Base-by-base conservation (phyloP, 73 alveolate genomes). In the Stentor roeselii region DNA sequence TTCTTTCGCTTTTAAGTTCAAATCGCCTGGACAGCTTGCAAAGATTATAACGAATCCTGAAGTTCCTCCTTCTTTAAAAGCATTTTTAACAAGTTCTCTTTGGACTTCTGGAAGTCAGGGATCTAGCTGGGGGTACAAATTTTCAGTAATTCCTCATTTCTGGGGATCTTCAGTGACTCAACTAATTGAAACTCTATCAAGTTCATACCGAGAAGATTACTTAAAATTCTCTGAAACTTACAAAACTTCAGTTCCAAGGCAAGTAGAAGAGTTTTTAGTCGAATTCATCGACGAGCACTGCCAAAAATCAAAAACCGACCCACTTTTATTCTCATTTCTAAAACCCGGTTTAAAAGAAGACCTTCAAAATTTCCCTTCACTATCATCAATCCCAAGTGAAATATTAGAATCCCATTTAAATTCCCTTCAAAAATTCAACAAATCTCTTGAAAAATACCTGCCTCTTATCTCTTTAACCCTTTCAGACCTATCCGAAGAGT, bases 121-220 rank as follows among this genome's bases (percentile, higher is more conserved):
- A n/a, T n/a, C n/a, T n/a, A n/a, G n/a, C n/a, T 76, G 74, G 75
- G 84, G 84, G 36, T 76, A 76, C 34, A 76, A 76, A 40, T 76
- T 76, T 39, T 36, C 32, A 40, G 74, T 76, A 1, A 39, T 38
- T 39, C 84, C 84, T n/a, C n/a, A 67, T 38, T 76, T 27, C 39
- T 21, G 82, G 0, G 60, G 60, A 39, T 31, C 32, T 2, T 15
- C n/a, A 34, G 39, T 15, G 39, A 41, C 39, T 31, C n/a, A 32
- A 76, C 38, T 76, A 31, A 37, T 76, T 14, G 84, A 76, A 39
- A 36, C 38, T 2, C 34, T 76, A 39, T 6, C 76, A 21, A 38
- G 34, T 15, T 36, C n/a, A 2, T 67, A 76, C 36, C 36, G 14
- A 41, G 84, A 76, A 76, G 39, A 76, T 36, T 76, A 67, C 82